Conservation (phyloP, 345 rosid species). For the Salix caprea region DNA sequence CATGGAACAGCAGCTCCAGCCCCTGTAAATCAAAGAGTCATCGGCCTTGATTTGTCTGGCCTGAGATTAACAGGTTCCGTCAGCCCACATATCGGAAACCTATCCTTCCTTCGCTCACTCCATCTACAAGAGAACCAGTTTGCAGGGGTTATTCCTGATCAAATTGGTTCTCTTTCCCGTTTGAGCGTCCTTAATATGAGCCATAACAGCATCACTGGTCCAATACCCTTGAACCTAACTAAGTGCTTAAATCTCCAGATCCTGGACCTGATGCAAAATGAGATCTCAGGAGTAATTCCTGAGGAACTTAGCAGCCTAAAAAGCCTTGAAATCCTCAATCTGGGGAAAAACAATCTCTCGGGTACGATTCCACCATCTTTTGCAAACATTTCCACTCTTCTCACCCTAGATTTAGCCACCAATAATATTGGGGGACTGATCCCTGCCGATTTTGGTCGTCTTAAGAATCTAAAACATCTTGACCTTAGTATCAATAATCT, state of each 20-base stretch:
- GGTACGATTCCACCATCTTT: neutral
- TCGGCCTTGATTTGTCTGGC: neutral
- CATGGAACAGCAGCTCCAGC: neutral
- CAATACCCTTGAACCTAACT: neutral
- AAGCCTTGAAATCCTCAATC: neutral
- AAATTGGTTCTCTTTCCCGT: neutral
- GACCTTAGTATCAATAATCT: neutral
- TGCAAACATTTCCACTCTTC: neutral
- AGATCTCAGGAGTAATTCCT: slow-evolving; percentile 37
- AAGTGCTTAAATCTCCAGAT: neutral
- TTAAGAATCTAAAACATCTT: neutral
- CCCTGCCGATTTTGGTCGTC: neutral
- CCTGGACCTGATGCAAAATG: slow-evolving; percentile 38
- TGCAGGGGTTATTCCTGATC: neutral
- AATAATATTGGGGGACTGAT: neutral
- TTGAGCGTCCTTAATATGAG: neutral
- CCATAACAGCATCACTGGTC: neutral
- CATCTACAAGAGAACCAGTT: slow-evolving; percentile 5
- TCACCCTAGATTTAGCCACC: neutral
- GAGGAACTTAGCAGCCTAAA: neutral
- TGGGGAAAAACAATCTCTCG: neutral
- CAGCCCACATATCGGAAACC: slow-evolving; percentile 8
- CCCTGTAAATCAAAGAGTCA: slow-evolving; percentile 2
- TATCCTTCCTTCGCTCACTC: neutral
- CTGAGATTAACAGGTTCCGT: neutral